Evolutionary conservation across 257 asterid species (phyloP).

Genomic region (Solanum pennellii): DNA sequence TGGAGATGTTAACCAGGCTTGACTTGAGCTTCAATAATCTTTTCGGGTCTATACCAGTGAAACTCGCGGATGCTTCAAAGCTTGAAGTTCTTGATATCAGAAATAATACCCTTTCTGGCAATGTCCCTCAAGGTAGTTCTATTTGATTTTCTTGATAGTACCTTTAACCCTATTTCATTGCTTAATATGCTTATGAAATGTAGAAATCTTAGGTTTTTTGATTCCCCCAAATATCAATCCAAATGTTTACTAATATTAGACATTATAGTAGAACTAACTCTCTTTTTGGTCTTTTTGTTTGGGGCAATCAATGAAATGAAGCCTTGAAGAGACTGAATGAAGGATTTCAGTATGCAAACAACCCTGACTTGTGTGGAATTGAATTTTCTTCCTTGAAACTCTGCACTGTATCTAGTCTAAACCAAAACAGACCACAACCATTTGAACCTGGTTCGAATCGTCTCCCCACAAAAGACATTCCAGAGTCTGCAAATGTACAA

Average conservation of each 20-base stretch:
- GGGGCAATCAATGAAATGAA: slow-evolving; percentile 18
- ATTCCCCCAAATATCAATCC: background rate
- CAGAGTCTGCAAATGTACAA: slow-evolving; percentile 68
- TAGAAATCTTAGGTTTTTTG: background rate
- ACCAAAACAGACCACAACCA: slow-evolving; percentile 52
- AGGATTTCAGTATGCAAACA: slow-evolving; percentile 75
- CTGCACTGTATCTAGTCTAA: slow-evolving; percentile 38
- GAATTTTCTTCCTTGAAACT: slow-evolving; percentile 34
- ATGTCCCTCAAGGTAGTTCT: slow-evolving; percentile 70
- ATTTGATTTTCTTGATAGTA: background rate
- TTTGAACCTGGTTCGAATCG: slow-evolving; percentile 38
- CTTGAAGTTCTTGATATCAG: slow-evolving; percentile 67
- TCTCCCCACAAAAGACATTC: slow-evolving; percentile 61
- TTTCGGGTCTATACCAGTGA: slow-evolving; percentile 70
- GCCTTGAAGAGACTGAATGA: slow-evolving; percentile 72
- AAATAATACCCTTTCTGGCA: slow-evolving; percentile 83
- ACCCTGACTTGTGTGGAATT: slow-evolving; percentile 63
- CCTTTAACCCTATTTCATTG: background rate
- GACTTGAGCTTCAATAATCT: slow-evolving; percentile 75
- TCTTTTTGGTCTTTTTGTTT: background rate
- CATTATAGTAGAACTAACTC: background rate
- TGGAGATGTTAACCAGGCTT: slow-evolving; percentile 55
- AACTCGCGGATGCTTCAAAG: slow-evolving; percentile 38
- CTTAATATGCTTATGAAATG: background rate
- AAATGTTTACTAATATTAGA: background rate